A percentile compares a stretch with the other conserved stretches of the same genome.
These are phyloP conservation scores for Beauveria pseudobassiana DNA, from an alignment of 2,329 filamentous ascomycete species.

Conservation along the genomic window DNA sequence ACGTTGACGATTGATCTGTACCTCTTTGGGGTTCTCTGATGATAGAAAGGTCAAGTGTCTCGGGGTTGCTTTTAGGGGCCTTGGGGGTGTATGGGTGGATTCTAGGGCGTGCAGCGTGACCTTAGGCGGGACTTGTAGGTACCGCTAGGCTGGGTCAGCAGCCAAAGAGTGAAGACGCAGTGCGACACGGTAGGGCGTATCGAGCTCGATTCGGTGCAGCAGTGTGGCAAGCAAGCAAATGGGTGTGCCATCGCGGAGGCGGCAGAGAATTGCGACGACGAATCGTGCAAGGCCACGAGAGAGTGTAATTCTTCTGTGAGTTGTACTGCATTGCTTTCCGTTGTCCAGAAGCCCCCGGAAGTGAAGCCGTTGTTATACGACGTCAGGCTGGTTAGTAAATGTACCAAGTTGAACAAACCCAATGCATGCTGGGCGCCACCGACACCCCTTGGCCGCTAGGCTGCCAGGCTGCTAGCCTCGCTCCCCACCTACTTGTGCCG, in stretches of 20 bases:
- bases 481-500: too few relatives aligned
- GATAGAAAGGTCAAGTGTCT: not conserved
- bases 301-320: not conserved
- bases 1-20: too few relatives aligned
- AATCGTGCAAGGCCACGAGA: not conserved
- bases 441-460: too few relatives aligned
- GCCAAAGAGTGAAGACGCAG: not conserved
- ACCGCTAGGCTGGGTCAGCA: not conserved
- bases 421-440: not conserved
- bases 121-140: not conserved
- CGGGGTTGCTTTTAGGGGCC: not conserved
- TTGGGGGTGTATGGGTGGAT: not conserved
- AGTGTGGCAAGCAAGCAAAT: not conserved
- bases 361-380: not conserved
- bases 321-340: not conserved
- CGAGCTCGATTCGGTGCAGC: conserved; percentile 1
- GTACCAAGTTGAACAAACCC: not conserved
- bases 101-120: not conserved
- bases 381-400: too few relatives aligned
- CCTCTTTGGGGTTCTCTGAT: too few relatives aligned
- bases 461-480: too few relatives aligned
- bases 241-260: not conserved
- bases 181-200: not conserved
- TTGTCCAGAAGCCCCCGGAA: not conserved
- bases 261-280: not conserved